Conservation (phyloP, 164 flowering plant genomes). For the Berberis thunbergii region DNA sequence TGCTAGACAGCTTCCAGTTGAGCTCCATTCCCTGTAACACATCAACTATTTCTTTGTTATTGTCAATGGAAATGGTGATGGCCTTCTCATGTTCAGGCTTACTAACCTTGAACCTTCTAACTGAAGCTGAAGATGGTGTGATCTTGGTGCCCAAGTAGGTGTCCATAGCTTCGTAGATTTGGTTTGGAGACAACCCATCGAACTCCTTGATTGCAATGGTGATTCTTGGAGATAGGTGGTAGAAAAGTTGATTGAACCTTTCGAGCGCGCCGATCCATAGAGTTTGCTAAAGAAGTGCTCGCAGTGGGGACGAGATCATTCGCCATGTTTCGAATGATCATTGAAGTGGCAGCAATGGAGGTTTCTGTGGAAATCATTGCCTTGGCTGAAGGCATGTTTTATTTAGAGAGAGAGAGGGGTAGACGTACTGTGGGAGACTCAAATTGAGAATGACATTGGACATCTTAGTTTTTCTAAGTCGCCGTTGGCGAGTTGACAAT, state of each 20-base stretch:
- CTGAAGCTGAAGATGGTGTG: conserved; percentile 11
- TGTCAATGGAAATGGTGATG: conserved; percentile 16
- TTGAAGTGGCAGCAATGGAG: conserved; percentile 35
- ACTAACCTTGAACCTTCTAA: conserved; percentile 14
- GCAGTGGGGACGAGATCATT: conserved; percentile 36
- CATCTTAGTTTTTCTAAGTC: too few relatives aligned
- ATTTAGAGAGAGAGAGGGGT: too few relatives aligned
- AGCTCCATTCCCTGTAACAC: conserved; percentile 8
- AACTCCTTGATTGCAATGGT: conserved; percentile 29
- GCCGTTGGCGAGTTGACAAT: too few relatives aligned
- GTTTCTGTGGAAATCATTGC: conserved; percentile 31
- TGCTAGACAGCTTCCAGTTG: conserved; percentile 10
- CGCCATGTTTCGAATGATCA: conserved; percentile 30
- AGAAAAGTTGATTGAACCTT: background rate
- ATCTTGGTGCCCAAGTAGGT: conserved; percentile 23
- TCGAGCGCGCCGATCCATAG: too few relatives aligned
- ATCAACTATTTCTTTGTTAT: conserved; percentile 12
- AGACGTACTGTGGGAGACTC: too few relatives aligned
- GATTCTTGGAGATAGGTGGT: background rate
- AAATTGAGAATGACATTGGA: too few relatives aligned
- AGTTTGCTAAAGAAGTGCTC: conserved; percentile 16
- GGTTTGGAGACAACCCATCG: conserved; percentile 25
- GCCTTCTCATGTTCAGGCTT: conserved; percentile 19
- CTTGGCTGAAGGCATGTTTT: conserved; percentile 20
- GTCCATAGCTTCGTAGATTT: conserved; percentile 31